Percentiles rank a stretch among this genome's conserved stretches.
Conservation (phyloP, 2,329 filamentous ascomycete species). For the Neofusicoccum sp. region DNA sequence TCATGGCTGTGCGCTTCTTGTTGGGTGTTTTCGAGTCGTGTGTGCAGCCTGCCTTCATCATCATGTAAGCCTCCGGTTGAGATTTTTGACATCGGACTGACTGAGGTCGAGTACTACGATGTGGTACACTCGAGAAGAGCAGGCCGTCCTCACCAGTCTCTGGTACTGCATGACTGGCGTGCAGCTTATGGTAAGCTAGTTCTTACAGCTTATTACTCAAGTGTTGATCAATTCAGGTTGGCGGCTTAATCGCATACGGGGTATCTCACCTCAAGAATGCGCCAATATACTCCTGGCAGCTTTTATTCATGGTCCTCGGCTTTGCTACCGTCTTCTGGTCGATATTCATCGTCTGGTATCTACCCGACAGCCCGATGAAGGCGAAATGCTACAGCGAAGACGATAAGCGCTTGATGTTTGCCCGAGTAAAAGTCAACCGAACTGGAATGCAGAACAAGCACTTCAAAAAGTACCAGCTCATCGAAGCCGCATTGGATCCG, state of each 20-base stretch:
- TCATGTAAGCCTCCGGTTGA: slow-evolving; percentile 43
- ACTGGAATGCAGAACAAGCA: slow-evolving; percentile 38
- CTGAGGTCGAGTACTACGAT: slow-evolving; percentile 27
- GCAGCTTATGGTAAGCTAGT: background rate
- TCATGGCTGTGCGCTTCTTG: slow-evolving; percentile 61
- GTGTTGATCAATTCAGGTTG: slow-evolving; percentile 27
- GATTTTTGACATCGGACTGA: slow-evolving; percentile 19
- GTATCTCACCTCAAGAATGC: slow-evolving; percentile 33
- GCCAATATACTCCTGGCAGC: slow-evolving; percentile 41
- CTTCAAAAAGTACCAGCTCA: slow-evolving; percentile 28
- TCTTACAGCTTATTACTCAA: slow-evolving; percentile 37
- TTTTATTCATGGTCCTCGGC: slow-evolving; percentile 55
- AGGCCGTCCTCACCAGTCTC: slow-evolving; percentile 24
- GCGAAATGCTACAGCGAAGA: slow-evolving; percentile 60
- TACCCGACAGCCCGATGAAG: slow-evolving; percentile 67
- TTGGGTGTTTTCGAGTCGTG: slow-evolving; percentile 67
- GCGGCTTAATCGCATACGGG: slow-evolving; percentile 45
- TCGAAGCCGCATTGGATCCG: slow-evolving; percentile 29
- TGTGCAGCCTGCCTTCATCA: slow-evolving; percentile 41
- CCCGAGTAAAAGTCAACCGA: slow-evolving; percentile 50
- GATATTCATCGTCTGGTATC: background rate
- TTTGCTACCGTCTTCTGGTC: slow-evolving; percentile 50
- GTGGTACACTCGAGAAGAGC: slow-evolving; percentile 30
- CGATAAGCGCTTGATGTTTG: slow-evolving; percentile 62
- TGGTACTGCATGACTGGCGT: slow-evolving; percentile 8